Evolutionary conservation across 1,139 yeast species (phyloP), one percentile per base, ranked within the genome.

Genomic region (Geotrichum reessii): DNA sequence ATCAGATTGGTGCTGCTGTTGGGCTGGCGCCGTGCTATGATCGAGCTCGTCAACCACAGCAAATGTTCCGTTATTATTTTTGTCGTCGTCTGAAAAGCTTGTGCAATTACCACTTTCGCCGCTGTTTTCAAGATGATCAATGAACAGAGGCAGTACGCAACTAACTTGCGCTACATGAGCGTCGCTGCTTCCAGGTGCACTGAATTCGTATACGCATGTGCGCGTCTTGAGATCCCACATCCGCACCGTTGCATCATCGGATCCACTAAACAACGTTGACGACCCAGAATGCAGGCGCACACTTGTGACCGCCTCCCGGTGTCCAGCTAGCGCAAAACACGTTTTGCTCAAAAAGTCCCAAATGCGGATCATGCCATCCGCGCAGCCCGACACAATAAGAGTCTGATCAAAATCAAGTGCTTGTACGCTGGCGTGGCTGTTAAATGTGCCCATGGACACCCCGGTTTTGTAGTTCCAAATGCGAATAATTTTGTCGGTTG

Each of bases 401-500:
- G 33, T 28, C 33, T 28, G 86, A 70, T 87, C 93, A 57, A 93
- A 91, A 62, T 58, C 54, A 8, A 48, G 44, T 14, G 44, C 46
- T 52, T 91, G 33, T 85, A 4, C 54, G 49, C 21, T 52, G 33
- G n/a, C 40, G 14, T 52, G 54, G 19, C 54, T 28, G 52, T 90
- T 85, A 73, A 93, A 91, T 0, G 98, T 91, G 24, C 96, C 88
- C 28, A 93, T 84, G 69, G 97, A 92, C 69, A 87, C 88, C 44
- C 99, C 99, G 0, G 96, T 90, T 63, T 87, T 86, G 73, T 89
- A 90, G 73, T 92, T 91, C 99, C 99, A 93, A 37, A 93, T 95
- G 66, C 92, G 86, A 62, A 93, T 90, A 0, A 97, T 91, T 56
- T 86, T 81, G 73, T 93, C 99, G 70, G 90, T 78, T 1, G 97